Conservation (phyloP, 1,139 yeast species). For the Kodamaea suecica region DNA sequence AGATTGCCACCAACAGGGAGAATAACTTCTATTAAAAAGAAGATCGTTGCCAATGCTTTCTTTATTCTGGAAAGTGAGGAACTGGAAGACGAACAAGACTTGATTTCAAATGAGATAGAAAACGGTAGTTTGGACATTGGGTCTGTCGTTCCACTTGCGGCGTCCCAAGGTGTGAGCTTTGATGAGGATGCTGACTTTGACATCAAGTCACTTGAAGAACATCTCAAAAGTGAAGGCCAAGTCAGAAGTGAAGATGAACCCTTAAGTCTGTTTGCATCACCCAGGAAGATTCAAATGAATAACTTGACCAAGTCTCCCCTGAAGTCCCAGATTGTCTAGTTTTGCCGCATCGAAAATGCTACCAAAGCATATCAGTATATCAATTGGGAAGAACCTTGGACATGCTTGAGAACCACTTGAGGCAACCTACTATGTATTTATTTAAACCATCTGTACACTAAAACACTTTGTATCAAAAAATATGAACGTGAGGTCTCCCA, state of each 20-base stretch:
- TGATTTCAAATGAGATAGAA: too few species aligned
- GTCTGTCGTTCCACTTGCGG: too few species aligned
- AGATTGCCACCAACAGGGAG: slow-evolving; percentile 94
- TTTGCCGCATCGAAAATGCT: too few species aligned
- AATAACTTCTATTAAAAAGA: slow-evolving; percentile 68
- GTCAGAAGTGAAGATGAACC: slow-evolving; percentile 5
- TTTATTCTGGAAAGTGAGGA: slow-evolving; percentile 33
- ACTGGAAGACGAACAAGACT: background rate
- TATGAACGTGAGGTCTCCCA: background rate
- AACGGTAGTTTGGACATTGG: too few species aligned
- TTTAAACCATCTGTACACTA: background rate
- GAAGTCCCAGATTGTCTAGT: background rate
- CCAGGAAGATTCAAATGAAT: slow-evolving; percentile 5
- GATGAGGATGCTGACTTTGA: slow-evolving; percentile 8
- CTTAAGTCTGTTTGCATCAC: slow-evolving; percentile 9
- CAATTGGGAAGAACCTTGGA: background rate
- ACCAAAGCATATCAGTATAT: too few species aligned
- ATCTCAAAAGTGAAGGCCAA: slow-evolving; percentile 8
- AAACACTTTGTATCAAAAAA: slow-evolving; percentile 1
- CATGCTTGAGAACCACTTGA: background rate
- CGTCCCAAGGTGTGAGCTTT: background rate
- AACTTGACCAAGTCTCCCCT: background rate
- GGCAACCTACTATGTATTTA: background rate
- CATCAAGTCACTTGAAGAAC: slow-evolving; percentile 6
- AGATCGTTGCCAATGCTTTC: slow-evolving; percentile 50